Evolutionary conservation across 306 rosid species (phyloP), one percentile per base, ranked within the genome.

Genomic region (Parietaria judaica): DNA sequence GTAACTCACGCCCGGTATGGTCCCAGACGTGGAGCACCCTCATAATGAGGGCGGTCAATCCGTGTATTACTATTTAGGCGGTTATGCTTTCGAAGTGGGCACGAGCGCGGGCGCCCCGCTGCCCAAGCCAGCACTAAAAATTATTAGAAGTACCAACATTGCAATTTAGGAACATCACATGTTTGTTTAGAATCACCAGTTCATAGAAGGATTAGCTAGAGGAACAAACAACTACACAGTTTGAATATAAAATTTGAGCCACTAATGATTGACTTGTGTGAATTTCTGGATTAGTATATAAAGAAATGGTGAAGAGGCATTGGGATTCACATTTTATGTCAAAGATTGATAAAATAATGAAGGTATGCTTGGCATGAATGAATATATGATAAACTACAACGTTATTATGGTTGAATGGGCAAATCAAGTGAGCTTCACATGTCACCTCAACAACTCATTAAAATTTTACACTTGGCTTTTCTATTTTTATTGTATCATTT

Each of bases 371-470:
- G 60, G 51, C 51, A 51, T 54, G 39, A 23, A 38, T 11, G 16
- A 14, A 7, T 41, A 15, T n/a, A 10, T 37, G 41, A 38, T 0
- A 1, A 17, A 44, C 13, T 3, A 17, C 7, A 6, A 11, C 11
- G 49, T 45, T 36, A 39, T 55, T 70, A 54, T 54, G 57, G 63
- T 62, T 37, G 46, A 70, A 52, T 59, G 60, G 53, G 11, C 64
- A 44, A 36, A 63, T 56, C 57, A 56, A 70, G 69, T 52, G 64
- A 68, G 73, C 51, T 56, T 63, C 73, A 73, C 74, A 63, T 67
- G 66, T 65, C 60, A 62, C 56, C 46, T 67, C 46, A 68, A 51
- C 54, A 49, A 73, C 67, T 66, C 72, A 60, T 66, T 44, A 50
- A 31, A 16, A 14, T 66, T 44, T 53, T 17, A 61, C 45, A 45